Evolutionary conservation across 139 green algal species (phyloP).

Genomic region (Deuterostichococcus epilithicus): DNA sequence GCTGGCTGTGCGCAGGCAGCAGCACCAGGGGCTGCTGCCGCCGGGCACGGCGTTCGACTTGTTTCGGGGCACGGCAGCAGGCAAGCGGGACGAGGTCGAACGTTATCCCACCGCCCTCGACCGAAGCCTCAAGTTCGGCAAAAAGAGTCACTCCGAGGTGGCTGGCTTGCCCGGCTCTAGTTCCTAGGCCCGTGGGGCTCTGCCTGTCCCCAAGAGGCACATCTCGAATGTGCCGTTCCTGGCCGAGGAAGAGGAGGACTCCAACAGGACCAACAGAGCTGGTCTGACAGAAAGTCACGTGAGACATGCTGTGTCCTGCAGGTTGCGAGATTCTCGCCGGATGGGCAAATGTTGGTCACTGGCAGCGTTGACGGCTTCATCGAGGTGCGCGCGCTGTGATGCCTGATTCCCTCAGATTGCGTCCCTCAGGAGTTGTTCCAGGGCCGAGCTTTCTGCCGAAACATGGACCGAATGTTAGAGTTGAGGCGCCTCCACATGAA

Average conservation of each 20-base stretch:
- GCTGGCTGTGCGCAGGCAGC: slow-evolving; percentile 65
- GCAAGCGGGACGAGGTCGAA: slow-evolving; percentile 86
- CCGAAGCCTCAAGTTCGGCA: slow-evolving; percentile 67
- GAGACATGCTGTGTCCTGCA: background rate
- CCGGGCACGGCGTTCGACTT: slow-evolving; percentile 88
- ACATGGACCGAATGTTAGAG: too few relatives aligned
- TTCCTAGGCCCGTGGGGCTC: too few relatives aligned
- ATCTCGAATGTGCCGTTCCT: too few relatives aligned
- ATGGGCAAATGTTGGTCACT: slow-evolving; percentile 85
- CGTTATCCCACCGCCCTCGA: slow-evolving; percentile 56
- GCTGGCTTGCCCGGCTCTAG: background rate
- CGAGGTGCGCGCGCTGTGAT: slow-evolving; percentile 52
- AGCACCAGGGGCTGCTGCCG: slow-evolving; percentile 84
- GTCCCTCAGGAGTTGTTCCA: background rate
- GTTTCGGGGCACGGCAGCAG: slow-evolving; percentile 73
- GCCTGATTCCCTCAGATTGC: background rate
- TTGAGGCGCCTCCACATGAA: too few relatives aligned
- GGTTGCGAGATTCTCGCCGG: slow-evolving; percentile 76
- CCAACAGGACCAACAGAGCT: too few relatives aligned
- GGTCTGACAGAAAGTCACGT: too few relatives aligned
- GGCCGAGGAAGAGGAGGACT: too few relatives aligned
- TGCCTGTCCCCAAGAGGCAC: too few relatives aligned
- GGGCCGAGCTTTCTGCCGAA: background rate
- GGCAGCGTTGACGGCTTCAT: slow-evolving; percentile 96
- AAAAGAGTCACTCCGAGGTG: slow-evolving; percentile 69